phyloP scores from a whole-genome alignment of 2,329 filamentous ascomycete species.

The Colletotrichum sp. region DNA sequence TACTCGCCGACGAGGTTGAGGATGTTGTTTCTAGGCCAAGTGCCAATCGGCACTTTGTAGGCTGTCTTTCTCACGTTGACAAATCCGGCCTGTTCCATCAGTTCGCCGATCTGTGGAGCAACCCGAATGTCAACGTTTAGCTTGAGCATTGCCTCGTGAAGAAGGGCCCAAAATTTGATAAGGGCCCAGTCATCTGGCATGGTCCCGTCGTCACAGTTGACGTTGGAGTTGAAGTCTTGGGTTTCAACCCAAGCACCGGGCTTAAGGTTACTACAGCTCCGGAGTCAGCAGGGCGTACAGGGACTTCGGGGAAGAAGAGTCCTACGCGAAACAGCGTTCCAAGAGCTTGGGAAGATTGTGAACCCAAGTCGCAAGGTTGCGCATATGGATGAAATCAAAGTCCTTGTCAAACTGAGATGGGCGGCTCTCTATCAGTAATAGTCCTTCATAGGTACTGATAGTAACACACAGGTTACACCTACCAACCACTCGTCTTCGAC shows the following conservation, averaged over 20 bases:
- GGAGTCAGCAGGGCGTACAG: background rate
- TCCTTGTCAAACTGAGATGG: background rate
- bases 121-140: background rate
- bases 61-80: constrained; percentile 20
- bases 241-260: constrained; percentile 51
- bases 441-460: background rate
- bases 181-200: constrained; percentile 25
- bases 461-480: rapidly evolving
- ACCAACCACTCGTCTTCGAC: background rate
- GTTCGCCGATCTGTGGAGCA: background rate
- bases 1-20: constrained; percentile 27
- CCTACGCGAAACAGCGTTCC: background rate
- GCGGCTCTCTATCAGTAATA: background rate
- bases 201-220: constrained; percentile 38
- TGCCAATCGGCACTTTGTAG: constrained; percentile 18
- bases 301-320: background rate
- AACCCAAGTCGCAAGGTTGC: background rate
- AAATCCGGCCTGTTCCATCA: constrained; percentile 25
- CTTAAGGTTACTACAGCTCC: constrained; percentile 25
- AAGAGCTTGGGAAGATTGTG: background rate
- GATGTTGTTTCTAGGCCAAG: constrained; percentile 37
- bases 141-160: background rate
- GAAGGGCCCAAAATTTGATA: background rate
- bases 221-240: constrained; percentile 46
- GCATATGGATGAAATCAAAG: background rate